Evolutionary conservation across 805 yeast genomes (phyloP), one percentile per base, ranked within the genome.

Genomic region (Barnettozyma sp.): DNA sequence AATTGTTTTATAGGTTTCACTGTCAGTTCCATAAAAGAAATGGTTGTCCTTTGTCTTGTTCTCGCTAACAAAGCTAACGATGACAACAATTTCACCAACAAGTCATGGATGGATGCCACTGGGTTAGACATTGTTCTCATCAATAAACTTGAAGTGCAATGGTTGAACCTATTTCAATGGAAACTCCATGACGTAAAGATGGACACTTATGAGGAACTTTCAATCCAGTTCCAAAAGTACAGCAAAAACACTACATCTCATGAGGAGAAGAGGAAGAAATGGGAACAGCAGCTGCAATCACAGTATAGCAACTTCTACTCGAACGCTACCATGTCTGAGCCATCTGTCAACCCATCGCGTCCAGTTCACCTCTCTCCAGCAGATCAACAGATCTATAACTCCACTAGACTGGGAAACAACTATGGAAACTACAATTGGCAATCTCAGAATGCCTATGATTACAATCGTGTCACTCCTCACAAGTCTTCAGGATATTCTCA

Each of bases 91-190:
- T 90, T 90, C 56, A 86, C 95, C 42, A 90, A 90, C 63, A 79
- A 78, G 52, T 85, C 96, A 7, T 90, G 98, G 98, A 74, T 86
- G 27, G 87, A 86, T 43, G 97, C 97, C n/a, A 83, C 96, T 5
- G 94, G 94, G 14, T 70, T 90, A 43, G 60, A 73, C 6, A 66
- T 84, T 32, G 52, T 53, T 3, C 59, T 70, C 23, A 68, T 90
- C 43, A 86, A 88, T 51, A 50, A 55, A 13, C 62, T 75, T 42
- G 98, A 90, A 63, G 72, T 71, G 36, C 65, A 63, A 30, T 90
- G 94, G 90, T 67, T 85, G 41, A 49, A 54, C 8, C 65, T 66
- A 22, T 66, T 79, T 34, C 61, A 74, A 41, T 81, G 86, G 84
- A 69, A 66, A 49, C 60, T 81, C 38, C 71, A 63, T 43, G 62